These are phyloP conservation scores for Zygotorulaspora sp. DNA, from an alignment of 805 yeast species.

Conservation along the genomic window DNA sequence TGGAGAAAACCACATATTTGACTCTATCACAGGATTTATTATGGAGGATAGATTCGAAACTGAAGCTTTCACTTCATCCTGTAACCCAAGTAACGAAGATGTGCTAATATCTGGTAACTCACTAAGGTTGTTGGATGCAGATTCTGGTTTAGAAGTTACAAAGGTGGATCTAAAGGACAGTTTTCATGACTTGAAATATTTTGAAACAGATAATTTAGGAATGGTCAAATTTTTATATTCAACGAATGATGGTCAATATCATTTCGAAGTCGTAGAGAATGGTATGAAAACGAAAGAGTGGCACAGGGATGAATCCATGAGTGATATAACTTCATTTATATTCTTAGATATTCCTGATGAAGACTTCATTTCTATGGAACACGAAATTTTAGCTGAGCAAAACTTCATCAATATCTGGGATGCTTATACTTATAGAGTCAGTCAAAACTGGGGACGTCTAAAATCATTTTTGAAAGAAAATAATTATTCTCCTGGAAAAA, in stretches of 20 bases:
- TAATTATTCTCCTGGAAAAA: slow-evolving; percentile 22
- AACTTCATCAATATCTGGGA: slow-evolving; percentile 11
- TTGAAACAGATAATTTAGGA: slow-evolving; percentile 18
- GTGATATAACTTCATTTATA: slow-evolving; percentile 36
- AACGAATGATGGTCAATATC: slow-evolving; percentile 14
- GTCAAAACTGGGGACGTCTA: slow-evolving; percentile 21
- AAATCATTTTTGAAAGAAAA: slow-evolving; percentile 15
- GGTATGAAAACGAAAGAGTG: slow-evolving; percentile 32
- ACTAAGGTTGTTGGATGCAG: slow-evolving; percentile 20
- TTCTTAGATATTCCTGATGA: slow-evolving; percentile 23
- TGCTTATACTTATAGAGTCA: slow-evolving; percentile 32
- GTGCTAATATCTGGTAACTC: slow-evolving; percentile 10
- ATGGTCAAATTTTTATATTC: slow-evolving; percentile 14
- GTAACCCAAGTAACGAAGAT: slow-evolving; percentile 17
- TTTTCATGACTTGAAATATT: slow-evolving; percentile 16
- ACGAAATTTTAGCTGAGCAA: slow-evolving; percentile 23
- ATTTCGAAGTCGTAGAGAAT: slow-evolving; percentile 21
- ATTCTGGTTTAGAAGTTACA: slow-evolving; percentile 15
- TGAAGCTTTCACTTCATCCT: slow-evolving; percentile 14
- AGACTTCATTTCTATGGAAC: slow-evolving; percentile 11
- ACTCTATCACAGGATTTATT: slow-evolving; percentile 23
- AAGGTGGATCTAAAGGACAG: slow-evolving; percentile 17
- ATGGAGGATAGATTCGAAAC: slow-evolving; percentile 4
- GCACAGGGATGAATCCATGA: slow-evolving; percentile 43
- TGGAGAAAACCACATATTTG: slow-evolving; percentile 6